phyloP scores from a whole-genome alignment of 139 green algal species.

The Pseudopediastrum boryanum region DNA sequence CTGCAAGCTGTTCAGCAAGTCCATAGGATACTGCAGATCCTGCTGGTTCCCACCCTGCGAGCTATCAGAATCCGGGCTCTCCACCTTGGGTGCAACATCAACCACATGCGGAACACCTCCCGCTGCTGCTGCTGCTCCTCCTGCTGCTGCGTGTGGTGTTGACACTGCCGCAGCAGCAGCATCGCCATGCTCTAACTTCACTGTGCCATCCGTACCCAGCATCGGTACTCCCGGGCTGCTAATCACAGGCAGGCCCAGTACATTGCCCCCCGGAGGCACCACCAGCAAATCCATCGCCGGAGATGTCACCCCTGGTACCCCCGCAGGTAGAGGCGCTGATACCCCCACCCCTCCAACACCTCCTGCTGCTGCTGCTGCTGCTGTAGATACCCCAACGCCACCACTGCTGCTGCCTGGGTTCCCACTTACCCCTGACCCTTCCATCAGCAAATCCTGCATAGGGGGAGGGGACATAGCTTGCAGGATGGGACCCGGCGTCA shows the following conservation, averaged over 20 bases:
- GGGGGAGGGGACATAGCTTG: background rate
- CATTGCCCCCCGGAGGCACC: too few species aligned
- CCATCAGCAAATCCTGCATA: too few species aligned
- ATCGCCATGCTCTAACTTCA: too few species aligned
- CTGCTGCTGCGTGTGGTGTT: too few species aligned
- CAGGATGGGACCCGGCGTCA: background rate
- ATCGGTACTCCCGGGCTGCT: too few species aligned
- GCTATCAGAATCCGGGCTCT: constrained; percentile 9
- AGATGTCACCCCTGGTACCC: background rate
- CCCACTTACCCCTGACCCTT: background rate
- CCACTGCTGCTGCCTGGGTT: background rate
- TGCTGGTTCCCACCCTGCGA: background rate
- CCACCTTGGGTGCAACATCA: constrained; percentile 9
- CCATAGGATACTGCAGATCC: constrained; percentile 15
- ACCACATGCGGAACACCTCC: too few species aligned
- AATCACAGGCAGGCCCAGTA: too few species aligned
- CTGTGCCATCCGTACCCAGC: too few species aligned
- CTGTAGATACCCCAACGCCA: background rate
- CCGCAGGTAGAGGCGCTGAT: background rate
- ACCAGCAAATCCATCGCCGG: too few species aligned
- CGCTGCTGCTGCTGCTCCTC: background rate
- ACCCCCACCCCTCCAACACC: background rate
- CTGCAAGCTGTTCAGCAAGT: constrained; percentile 13
- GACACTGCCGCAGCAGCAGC: too few species aligned
- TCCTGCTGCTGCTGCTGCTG: constrained; percentile 15